Base-by-base conservation (phyloP, 352 stramenopile species). In the Pythium dissotocum region DNA sequence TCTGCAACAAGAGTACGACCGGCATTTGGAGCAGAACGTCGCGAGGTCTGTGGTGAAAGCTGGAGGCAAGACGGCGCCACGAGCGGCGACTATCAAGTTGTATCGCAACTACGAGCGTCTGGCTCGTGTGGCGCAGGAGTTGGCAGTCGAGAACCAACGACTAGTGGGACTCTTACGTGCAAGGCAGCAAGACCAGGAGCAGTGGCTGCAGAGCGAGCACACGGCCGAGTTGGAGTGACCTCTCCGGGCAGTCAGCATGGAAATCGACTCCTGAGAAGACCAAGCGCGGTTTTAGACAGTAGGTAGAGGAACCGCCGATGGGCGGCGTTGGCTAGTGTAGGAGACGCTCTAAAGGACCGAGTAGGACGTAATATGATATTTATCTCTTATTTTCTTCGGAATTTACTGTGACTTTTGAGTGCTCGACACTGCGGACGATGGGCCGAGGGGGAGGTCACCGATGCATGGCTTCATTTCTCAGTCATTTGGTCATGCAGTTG, bases 51-150 rank as follows among this genome's bases (percentile, higher is more conserved):
- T 70, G 14, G 36, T 52, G 14, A 52, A 40, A 2, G 55, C 63
- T 2, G 63, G 63, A 5, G 63, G 63, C 1, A 51, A 38, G 8
- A 56, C 55, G 38, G 56, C 63, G 35, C 55, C 63, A 9, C 44
- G 42, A 3, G 63, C 63, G 1, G 32, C 63, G n/a, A 64, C 63
- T 0, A 70, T 70, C 55, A 64, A 63, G 42, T 32, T 70, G 32
- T 70, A 64, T 26, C 55, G 63, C 8, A 58, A 70, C n/a, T 60
- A 61, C 28, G 44, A 70, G 26, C 63, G 63, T 18, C 42, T 70
- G 28, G 18, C n/a, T 8, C 63, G 63, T 18, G 63, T 70, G 21
- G 48, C 56, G 1, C 24, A 57, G 33, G 46, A 46, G 10, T 56
- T 70, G 1, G 36, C 33, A 36, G 7, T 14, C 14, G 63, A 70